Evolutionary conservation across 2,329 filamentous ascomycete genomes (phyloP).

Genomic region (Cladophialophora carrionii): DNA sequence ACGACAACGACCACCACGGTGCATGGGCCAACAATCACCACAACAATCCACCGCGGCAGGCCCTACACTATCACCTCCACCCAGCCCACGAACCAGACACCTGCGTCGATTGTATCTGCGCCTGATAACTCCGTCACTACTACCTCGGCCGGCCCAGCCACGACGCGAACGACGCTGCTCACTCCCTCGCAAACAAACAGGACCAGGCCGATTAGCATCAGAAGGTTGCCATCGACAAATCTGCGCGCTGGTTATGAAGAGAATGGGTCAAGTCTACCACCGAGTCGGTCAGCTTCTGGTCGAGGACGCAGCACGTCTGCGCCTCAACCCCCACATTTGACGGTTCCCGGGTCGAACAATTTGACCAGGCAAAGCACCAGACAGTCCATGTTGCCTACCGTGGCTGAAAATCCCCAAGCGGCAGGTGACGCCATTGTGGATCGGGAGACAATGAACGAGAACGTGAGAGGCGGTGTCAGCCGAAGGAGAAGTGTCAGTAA

Average conservation of each 20-base stretch:
- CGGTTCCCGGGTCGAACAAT: constrained; percentile 13
- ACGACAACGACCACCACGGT: constrained; percentile 21
- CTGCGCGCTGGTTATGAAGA: constrained; percentile 11
- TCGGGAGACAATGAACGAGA: constrained; percentile 28
- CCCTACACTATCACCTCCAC: constrained; percentile 33
- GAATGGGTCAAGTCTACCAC: constrained; percentile 14
- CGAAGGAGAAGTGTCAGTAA: constrained; percentile 34
- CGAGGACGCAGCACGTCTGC: constrained; percentile 34
- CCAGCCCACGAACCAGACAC: constrained; percentile 15
- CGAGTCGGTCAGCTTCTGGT: constrained; percentile 21
- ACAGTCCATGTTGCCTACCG: constrained; percentile 32
- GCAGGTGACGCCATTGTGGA: constrained; percentile 17
- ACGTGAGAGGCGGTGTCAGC: constrained; percentile 22
- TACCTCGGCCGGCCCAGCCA: constrained; percentile 17
- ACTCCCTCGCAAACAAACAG: constrained; percentile 14
- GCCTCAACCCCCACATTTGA: constrained; percentile 26
- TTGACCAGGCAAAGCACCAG: constrained; percentile 32
- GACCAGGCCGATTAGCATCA: constrained; percentile 35
- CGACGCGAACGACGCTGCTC: constrained; percentile 25
- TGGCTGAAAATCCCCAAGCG: constrained; percentile 27
- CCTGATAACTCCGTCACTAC: constrained; percentile 8
- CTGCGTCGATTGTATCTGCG: constrained; percentile 18
- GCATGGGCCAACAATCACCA: constrained; percentile 24
- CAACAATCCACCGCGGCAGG: constrained; percentile 28
- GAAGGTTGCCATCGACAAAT: constrained; percentile 31